Evolutionary conservation across 2,329 filamentous ascomycete species (phyloP).

Genomic region (Aspergillus arachidicola): DNA sequence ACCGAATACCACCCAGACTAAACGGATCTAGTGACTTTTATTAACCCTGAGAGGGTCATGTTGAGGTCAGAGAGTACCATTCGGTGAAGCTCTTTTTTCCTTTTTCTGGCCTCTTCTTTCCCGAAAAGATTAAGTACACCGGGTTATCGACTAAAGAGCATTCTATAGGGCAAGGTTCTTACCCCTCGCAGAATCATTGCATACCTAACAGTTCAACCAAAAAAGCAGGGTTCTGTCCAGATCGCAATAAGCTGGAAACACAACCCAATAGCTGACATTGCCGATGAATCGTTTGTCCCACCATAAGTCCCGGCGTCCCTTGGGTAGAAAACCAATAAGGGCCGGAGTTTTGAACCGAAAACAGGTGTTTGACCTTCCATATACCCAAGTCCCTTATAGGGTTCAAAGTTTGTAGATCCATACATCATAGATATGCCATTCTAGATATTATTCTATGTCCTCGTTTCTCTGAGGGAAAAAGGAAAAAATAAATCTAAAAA

Average conservation of each 20-base stretch:
- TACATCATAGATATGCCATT: not conserved
- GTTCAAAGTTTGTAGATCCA: not conserved
- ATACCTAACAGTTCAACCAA: not conserved
- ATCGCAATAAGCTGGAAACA: not conserved
- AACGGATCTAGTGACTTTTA: not conserved
- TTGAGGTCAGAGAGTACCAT: not conserved
- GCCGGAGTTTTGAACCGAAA: not conserved
- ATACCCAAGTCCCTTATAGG: not conserved
- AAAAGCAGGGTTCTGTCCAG: not conserved
- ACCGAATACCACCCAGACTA: constrained; percentile 1
- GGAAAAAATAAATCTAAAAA: no score
- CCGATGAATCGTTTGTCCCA: not conserved
- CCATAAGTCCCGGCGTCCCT: not conserved
- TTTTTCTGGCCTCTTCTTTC: not conserved
- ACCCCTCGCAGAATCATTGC: not conserved
- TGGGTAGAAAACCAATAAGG: not conserved
- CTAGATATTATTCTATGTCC: not conserved
- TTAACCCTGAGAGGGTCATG: not conserved
- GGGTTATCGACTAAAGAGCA: not conserved
- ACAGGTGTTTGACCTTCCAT: not conserved
- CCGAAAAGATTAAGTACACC: not conserved
- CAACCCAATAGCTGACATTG: not conserved
- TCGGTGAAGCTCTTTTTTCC: not conserved
- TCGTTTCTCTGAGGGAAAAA: not conserved
- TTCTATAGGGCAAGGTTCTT: not conserved